Evolutionary conservation across 345 rosid species (phyloP).

Genomic region (Sonneratia alba): DNA sequence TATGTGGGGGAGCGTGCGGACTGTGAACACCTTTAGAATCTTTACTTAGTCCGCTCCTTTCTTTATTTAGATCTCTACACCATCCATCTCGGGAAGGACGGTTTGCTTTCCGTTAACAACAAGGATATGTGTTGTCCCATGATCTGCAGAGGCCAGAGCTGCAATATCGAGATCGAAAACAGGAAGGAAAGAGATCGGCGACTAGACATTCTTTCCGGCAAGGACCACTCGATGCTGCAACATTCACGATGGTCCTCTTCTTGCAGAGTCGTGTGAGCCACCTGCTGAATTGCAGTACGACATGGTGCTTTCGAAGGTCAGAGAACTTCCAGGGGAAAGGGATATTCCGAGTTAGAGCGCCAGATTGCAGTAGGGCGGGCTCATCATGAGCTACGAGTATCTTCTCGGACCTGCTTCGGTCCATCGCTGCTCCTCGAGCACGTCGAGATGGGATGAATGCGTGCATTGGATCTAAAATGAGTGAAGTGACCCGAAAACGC

Average conservation of each 20-base stretch:
- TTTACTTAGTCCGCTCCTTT: background rate
- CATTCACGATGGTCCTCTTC: background rate
- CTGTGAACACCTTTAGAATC: slow-evolving; percentile 2
- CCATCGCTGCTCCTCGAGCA: no score
- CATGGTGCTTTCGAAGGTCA: no score
- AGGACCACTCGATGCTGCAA: no score
- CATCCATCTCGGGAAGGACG: background rate
- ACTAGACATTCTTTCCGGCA: no score
- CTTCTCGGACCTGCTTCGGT: background rate
- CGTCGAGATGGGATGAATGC: background rate
- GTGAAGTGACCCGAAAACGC: background rate
- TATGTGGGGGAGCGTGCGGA: background rate
- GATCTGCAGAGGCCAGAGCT: background rate
- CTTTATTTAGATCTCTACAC: background rate
- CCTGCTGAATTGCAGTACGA: background rate
- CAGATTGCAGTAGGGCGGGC: background rate
- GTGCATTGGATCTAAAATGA: no score
- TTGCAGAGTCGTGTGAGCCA: background rate
- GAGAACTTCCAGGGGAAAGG: background rate
- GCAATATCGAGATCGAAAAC: background rate
- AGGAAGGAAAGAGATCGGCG: background rate
- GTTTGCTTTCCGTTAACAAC: background rate
- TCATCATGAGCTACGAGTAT: no score
- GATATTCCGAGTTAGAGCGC: background rate
- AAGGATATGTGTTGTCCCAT: background rate